These are phyloP conservation scores for Mucor racemosus DNA, from an alignment of 371 early-diverging fungal genomes.

Conservation along the genomic window DNA sequence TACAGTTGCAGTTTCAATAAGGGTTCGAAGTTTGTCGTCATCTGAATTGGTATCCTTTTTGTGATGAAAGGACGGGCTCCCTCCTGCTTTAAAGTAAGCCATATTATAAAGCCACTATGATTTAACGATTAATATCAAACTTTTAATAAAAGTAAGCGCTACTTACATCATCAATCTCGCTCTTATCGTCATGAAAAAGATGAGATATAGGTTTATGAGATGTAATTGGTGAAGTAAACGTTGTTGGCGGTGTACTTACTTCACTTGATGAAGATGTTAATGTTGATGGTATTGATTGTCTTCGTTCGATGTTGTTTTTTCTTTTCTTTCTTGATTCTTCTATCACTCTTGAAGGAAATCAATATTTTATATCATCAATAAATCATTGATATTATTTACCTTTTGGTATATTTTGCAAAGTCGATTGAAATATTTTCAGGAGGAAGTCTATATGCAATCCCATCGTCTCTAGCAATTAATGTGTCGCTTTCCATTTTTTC, in stretches of 20 bases:
- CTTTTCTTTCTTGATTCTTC: neutral
- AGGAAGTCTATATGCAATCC: too few species aligned
- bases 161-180: slow-evolving; percentile 20
- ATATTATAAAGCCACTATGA: slow-evolving; percentile 17
- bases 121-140: neutral
- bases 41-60: neutral
- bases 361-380: neutral
- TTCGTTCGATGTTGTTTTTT: neutral
- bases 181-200: slow-evolving; percentile 5
- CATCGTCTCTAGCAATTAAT: too few species aligned
- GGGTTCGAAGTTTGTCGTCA: neutral
- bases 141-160: too few species aligned
- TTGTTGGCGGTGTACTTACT: slow-evolving; percentile 18
- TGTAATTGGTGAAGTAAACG: neutral
- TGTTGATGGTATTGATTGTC: slow-evolving; percentile 7
- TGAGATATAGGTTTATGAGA: slow-evolving; percentile 9
- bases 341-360: neutral
- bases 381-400: neutral
- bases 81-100: slow-evolving; percentile 7
- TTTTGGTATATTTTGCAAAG: slow-evolving; percentile 10
- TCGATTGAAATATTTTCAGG: slow-evolving; percentile 10
- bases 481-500: neutral
- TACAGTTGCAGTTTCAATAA: neutral
- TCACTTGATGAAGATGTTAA: slow-evolving; percentile 17
- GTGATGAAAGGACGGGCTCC: neutral